Evolutionary conservation across 2,329 filamentous ascomycete species (phyloP).

Genomic region (Fusarium nanum): DNA sequence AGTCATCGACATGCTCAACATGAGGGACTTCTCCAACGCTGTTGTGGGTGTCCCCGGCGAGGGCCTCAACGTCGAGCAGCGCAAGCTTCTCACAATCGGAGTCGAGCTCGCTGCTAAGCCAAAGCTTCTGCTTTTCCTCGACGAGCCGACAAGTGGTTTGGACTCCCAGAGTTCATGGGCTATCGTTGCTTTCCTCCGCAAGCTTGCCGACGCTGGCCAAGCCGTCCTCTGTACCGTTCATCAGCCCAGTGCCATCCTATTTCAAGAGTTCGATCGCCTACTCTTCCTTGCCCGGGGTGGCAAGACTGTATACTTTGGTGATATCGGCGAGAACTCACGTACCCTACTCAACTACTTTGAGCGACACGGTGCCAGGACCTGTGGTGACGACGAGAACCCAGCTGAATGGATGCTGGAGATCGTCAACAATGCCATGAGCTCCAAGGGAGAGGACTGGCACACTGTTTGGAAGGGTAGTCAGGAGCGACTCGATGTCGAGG

Average conservation of each 20-base stretch:
- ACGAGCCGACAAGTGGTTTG: slow-evolving; percentile 71
- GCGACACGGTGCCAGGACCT: slow-evolving; percentile 69
- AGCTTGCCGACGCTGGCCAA: slow-evolving; percentile 67
- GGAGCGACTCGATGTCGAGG: slow-evolving; percentile 63
- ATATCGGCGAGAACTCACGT: slow-evolving; percentile 70
- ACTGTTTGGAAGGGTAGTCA: slow-evolving; percentile 69
- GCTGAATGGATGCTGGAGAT: slow-evolving; percentile 79
- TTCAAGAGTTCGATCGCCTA: slow-evolving; percentile 68
- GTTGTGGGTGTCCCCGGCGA: slow-evolving; percentile 72
- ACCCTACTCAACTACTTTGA: slow-evolving; percentile 73
- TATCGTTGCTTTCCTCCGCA: slow-evolving; percentile 70
- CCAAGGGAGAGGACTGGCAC: slow-evolving; percentile 70
- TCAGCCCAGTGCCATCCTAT: slow-evolving; percentile 65
- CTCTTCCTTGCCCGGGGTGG: slow-evolving; percentile 74
- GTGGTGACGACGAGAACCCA: slow-evolving; percentile 73
- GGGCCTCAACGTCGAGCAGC: slow-evolving; percentile 70
- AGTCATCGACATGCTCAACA: slow-evolving; percentile 73
- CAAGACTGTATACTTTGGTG: slow-evolving; percentile 76
- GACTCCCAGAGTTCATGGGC: slow-evolving; percentile 74
- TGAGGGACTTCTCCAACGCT: slow-evolving; percentile 74
- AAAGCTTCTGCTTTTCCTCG: slow-evolving; percentile 69
- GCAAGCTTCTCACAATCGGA: slow-evolving; percentile 72
- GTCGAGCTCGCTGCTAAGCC: slow-evolving; percentile 68
- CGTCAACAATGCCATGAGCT: slow-evolving; percentile 56
- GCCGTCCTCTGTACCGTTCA: slow-evolving; percentile 67